Evolutionary conservation across 139 green algal genomes (phyloP).

Genomic region (Micractinium sp.): DNA sequence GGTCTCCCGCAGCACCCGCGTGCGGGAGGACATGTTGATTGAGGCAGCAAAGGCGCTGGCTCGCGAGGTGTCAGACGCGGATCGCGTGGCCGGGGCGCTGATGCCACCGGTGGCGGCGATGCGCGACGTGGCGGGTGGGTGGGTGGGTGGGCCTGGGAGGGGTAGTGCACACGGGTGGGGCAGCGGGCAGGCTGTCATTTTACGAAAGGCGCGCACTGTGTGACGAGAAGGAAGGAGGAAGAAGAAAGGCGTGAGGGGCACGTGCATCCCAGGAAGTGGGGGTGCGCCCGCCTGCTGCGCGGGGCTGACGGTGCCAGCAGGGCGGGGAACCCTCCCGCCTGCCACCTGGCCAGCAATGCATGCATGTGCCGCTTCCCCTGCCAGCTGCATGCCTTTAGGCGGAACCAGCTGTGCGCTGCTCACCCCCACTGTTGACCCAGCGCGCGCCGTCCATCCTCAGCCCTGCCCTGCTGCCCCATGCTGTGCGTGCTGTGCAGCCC

Average conservation of each 20-base stretch:
- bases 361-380: background rate
- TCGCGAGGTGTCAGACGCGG: conserved; percentile 69
- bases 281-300: too few relatives aligned
- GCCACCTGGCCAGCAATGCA: too few relatives aligned
- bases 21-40: conserved; percentile 86
- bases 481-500: background rate
- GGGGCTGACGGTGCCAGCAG: too few relatives aligned
- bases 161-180: background rate
- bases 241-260: too few relatives aligned
- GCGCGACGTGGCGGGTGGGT: conserved; percentile 61
- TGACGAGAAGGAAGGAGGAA: too few relatives aligned
- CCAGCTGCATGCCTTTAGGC: background rate
- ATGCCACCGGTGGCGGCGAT: conserved; percentile 64
- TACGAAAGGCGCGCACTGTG: too few relatives aligned
- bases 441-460: background rate
- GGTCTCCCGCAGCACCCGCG: conserved; percentile 69
- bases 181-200: too few relatives aligned
- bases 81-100: conserved; percentile 60
- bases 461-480: background rate
- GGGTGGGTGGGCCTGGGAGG: background rate
- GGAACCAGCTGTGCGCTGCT: background rate
- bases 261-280: too few relatives aligned
- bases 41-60: conserved; percentile 80
- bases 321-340: background rate
- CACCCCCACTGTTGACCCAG: background rate